A percentile compares a stretch with the other conserved stretches of the same genome.
phyloP scores from a whole-genome alignment of 2,329 filamentous ascomycete genomes.

The Calonectria ilicicola region DNA sequence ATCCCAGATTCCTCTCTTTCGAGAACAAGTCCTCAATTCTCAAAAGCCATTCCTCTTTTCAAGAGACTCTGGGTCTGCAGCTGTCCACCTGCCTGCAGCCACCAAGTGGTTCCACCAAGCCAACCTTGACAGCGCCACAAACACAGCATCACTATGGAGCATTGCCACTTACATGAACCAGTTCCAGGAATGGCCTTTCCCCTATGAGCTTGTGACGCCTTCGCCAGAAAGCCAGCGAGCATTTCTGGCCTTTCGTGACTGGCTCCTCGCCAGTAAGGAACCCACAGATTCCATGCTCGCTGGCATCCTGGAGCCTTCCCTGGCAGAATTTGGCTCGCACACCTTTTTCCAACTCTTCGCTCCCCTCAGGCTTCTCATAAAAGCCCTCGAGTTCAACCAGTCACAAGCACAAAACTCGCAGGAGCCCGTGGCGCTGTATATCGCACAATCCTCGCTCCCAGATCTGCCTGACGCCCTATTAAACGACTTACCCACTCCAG shows the following conservation, averaged over 20 bases:
- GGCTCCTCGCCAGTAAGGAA: slow-evolving; percentile 41
- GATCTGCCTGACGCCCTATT: slow-evolving; percentile 74
- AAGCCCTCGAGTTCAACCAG: slow-evolving; percentile 63
- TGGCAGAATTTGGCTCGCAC: slow-evolving; percentile 36
- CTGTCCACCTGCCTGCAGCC: slow-evolving; percentile 60
- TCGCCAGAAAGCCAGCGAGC: slow-evolving; percentile 28
- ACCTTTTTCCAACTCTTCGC: slow-evolving; percentile 70
- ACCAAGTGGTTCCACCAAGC: slow-evolving; percentile 68
- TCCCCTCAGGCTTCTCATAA: slow-evolving; percentile 73
- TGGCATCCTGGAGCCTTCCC: slow-evolving; percentile 44
- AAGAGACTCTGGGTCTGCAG: slow-evolving; percentile 53
- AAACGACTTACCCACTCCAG: slow-evolving; percentile 76
- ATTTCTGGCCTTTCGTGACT: slow-evolving; percentile 43
- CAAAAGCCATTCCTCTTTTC: slow-evolving; percentile 64
- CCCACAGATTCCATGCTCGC: slow-evolving; percentile 46
- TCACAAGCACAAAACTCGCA: slow-evolving; percentile 23
- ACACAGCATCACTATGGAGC: slow-evolving; percentile 12
- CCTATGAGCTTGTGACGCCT: slow-evolving; percentile 53
- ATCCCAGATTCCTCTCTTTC: slow-evolving; percentile 60
- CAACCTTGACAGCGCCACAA: neutral
- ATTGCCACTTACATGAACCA: slow-evolving; percentile 45
- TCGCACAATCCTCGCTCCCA: slow-evolving; percentile 82
- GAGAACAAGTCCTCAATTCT: slow-evolving; percentile 62
- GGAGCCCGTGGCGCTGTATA: slow-evolving; percentile 72
- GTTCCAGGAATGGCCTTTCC: slow-evolving; percentile 48